phyloP scores from a whole-genome alignment of 2,329 filamentous ascomycete genomes.

The Aspergillus melleus region DNA sequence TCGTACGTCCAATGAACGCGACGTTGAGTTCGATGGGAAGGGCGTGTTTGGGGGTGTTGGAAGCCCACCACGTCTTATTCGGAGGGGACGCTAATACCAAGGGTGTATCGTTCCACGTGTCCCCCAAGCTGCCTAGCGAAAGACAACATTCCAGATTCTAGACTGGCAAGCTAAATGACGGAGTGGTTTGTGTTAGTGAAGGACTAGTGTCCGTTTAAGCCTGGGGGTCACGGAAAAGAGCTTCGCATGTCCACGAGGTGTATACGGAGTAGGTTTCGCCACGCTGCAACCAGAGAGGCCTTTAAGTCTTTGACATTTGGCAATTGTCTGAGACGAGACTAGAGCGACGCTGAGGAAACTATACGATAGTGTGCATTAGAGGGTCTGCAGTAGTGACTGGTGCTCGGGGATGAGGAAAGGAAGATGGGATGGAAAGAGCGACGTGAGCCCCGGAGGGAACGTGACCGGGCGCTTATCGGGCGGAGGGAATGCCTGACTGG shows the following conservation, averaged over 20 bases:
- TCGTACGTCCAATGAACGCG: not conserved
- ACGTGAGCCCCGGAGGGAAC: not conserved
- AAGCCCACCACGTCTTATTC: not conserved
- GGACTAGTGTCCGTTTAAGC: not conserved
- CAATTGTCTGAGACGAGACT: not conserved
- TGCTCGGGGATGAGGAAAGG: not conserved
- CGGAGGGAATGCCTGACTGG: not conserved
- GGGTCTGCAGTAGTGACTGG: not conserved
- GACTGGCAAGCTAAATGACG: not conserved
- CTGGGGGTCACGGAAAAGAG: not conserved
- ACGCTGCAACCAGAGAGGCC: not conserved
- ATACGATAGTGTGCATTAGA: not conserved
- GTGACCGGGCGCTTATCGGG: not conserved
- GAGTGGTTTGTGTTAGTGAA: not conserved
- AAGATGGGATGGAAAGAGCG: not conserved
- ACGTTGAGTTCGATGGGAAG: not conserved
- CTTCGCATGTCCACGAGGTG: not conserved
- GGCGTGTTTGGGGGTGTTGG: not conserved
- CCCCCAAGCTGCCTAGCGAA: not conserved
- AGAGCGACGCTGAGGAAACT: not conserved
- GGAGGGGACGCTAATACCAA: not conserved
- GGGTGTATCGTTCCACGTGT: not conserved
- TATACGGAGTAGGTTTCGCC: not conserved
- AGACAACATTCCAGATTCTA: not conserved
- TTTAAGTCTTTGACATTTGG: too few relatives aligned